Evolutionary conservation across 352 stramenopile species (phyloP), one percentile per base, ranked within the genome.

Genomic region (Globisporangium okanoganense): DNA sequence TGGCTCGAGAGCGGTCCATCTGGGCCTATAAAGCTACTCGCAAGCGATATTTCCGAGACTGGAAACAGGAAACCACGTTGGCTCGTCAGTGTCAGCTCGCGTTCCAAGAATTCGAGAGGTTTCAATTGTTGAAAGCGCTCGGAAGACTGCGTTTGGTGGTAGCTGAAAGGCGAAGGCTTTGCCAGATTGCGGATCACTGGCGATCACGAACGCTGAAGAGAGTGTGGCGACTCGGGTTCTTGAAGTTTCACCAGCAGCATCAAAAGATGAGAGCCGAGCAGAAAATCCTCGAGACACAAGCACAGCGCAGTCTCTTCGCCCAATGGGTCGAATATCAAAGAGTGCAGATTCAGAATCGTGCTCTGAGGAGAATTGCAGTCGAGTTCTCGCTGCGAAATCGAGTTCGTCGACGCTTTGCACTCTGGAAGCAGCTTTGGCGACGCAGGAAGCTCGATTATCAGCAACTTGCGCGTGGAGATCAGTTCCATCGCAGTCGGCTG

Each of bases 401-500:
- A n/a, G 67, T 48, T 40, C 56, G 40, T 9, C 22, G 29, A 22
- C 33, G 14, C 22, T 63, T 73, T 24, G 18, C n/a, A n/a, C 12
- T 13, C 25, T 72, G 58, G 68, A 76, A 66, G 56, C 47, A 0
- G 0, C 70, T 66, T 47, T 51, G 41, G 12, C 38, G 61, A 6
- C 33, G 60, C 14, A 47, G 62, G 10, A 41, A 60, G 1, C 12
- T 53, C 2, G 53, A 59, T 2, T 8, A n/a, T 1, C 20, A 62
- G 22, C 52, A 54, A 35, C 38, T 72, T 0, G 14, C 12, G 16
- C 55, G 51, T n/a, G 70, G 52, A 35, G 49, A 68, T 12, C 24
- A 35, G 3, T 43, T 72, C 18, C 60, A 76, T 20, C 50, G 29
- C 3, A 33, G 10, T 13, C 68, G 29, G 2, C 58, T 76, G 47